Evolutionary conservation across 2,329 filamentous ascomycete genomes (phyloP), one percentile per base, ranked within the genome.

Genomic region (Trichoderma asperellum): DNA sequence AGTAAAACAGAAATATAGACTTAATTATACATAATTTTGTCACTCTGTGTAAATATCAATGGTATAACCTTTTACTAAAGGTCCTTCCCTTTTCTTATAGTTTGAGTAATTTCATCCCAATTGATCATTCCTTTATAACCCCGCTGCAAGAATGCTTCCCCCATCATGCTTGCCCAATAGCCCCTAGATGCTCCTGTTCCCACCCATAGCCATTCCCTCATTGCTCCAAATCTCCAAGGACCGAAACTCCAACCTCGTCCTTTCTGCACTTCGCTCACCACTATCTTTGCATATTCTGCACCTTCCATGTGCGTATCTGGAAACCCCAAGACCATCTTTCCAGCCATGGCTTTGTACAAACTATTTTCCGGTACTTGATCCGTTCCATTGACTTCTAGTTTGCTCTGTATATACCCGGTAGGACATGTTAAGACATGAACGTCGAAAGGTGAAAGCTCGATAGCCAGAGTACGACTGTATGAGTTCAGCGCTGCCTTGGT

Each of bases 181-280:
- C 57, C 57, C 21, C 43, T 43, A 18, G 57, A 59, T 59, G 57
- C 57, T 43, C 57, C 57, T 59, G 57, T 59, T 59, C 57, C 57
- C 35, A 59, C 57, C 57, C 57, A 59, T 40, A 59, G 35, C 57
- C 57, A 59, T 27, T 59, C 57, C 2, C 57, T 59, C 57, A 59
- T 59, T 43, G 57, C 57, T 24, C 57, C 57, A 59, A 59, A 59
- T 43, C 57, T 59, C 57, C 2, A 59, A 59, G 57, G 57, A 3
- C 57, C 57, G 2, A 59, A 27, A 3, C 57, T 16, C 57, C 57
- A 43, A 6, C 40, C 40, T 2, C 40, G 40, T n/a, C 40, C 40
- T 43, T 43, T 43, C 18, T 43, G 40, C 40, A 43, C 40, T 43
- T 43, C 40, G 40, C 18, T 43, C 8, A 43, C 40, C 18, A 43